A percentile compares a stretch with the other conserved stretches of the same genome.
Evolutionary conservation across 1,284 basidiomycete genomes (phyloP).

Genomic region (Xerocomus minutiporus): DNA sequence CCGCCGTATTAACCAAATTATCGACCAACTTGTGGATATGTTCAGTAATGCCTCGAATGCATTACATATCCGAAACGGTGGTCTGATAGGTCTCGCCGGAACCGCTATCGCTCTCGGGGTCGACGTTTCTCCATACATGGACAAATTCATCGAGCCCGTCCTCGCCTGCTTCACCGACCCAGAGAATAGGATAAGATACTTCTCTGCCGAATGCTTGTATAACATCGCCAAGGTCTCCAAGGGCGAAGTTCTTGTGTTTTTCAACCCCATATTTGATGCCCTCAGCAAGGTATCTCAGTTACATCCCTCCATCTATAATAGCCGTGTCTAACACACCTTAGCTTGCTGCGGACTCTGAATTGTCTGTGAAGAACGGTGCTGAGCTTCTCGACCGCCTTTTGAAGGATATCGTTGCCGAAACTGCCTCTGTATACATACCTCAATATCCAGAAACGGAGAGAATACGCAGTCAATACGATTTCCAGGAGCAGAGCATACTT

Average conservation of each 20-base stretch:
- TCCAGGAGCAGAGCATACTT: slow-evolving; percentile 51
- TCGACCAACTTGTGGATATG: slow-evolving; percentile 93
- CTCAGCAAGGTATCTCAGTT: slow-evolving; percentile 77
- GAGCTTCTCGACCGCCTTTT: slow-evolving; percentile 96
- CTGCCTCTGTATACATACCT: slow-evolving; percentile 92
- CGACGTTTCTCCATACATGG: slow-evolving; percentile 91
- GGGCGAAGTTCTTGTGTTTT: slow-evolving; percentile 94
- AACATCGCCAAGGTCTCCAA: slow-evolving; percentile 99
- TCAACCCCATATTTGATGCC: slow-evolving; percentile 97
- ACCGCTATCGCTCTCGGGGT: slow-evolving; percentile 94
- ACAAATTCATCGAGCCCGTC: slow-evolving; percentile 86
- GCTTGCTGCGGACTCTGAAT: slow-evolving; percentile 94
- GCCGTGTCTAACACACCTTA: slow-evolving; percentile 33
- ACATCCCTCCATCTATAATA: slow-evolving; percentile 5
- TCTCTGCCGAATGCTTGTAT: slow-evolving; percentile 96
- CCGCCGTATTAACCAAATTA: slow-evolving; percentile 78
- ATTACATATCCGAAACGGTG: slow-evolving; percentile 89
- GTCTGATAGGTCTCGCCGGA: slow-evolving; percentile 93
- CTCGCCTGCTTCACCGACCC: slow-evolving; percentile 93
- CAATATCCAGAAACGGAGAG: slow-evolving; percentile 79
- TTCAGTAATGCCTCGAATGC: slow-evolving; percentile 79
- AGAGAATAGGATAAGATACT: slow-evolving; percentile 94
- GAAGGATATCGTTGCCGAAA: slow-evolving; percentile 97
- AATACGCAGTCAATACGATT: slow-evolving; percentile 45
- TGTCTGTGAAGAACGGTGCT: slow-evolving; percentile 97